phyloP scores from a whole-genome alignment of 352 stramenopile genomes.

The Aphanomyces invadans region DNA sequence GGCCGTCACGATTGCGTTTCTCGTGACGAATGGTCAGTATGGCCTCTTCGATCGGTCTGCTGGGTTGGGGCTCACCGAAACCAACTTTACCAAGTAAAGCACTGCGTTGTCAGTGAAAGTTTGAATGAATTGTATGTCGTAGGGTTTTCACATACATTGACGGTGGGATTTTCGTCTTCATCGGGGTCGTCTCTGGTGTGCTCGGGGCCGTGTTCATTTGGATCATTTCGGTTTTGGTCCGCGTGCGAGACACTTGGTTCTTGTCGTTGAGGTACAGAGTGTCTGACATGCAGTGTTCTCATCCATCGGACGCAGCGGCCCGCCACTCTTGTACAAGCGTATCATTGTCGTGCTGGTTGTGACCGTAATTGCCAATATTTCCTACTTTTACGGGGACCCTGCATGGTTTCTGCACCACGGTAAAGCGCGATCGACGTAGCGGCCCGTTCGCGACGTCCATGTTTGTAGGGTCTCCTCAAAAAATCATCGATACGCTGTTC shows the following conservation, averaged over 20 bases:
- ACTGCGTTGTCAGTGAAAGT: not conserved
- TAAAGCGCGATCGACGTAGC: too few relatives aligned
- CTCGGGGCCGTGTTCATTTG: constrained; percentile 64
- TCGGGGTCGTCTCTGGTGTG: constrained; percentile 60
- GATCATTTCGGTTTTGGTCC: constrained; percentile 56
- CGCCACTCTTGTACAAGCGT: constrained; percentile 38
- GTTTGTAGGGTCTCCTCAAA: constrained; percentile 22
- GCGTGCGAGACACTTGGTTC: constrained; percentile 43
- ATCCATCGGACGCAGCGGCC: not conserved
- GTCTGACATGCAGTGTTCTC: too few relatives aligned
- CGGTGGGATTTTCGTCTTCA: constrained; percentile 49
- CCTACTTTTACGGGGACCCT: constrained; percentile 71
- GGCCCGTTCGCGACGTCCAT: too few relatives aligned
- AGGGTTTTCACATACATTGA: constrained; percentile 40
- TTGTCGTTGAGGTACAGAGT: constrained; percentile 5
- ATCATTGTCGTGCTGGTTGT: constrained; percentile 48
- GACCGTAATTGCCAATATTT: constrained; percentile 55
- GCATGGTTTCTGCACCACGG: constrained; percentile 75
- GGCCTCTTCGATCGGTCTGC: constrained; percentile 65
- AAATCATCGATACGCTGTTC: constrained; percentile 41
- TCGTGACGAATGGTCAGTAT: constrained; percentile 52
- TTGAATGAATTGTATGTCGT: not conserved
- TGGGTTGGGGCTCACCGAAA: constrained; percentile 44
- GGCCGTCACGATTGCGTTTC: constrained; percentile 52
- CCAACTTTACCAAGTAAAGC: constrained; percentile 18